Percentiles rank a stretch among this genome's conserved stretches.
These are phyloP conservation scores for Rhodotorula sp. DNA, from an alignment of 1,284 basidiomycete species.

Conservation along the genomic window DNA sequence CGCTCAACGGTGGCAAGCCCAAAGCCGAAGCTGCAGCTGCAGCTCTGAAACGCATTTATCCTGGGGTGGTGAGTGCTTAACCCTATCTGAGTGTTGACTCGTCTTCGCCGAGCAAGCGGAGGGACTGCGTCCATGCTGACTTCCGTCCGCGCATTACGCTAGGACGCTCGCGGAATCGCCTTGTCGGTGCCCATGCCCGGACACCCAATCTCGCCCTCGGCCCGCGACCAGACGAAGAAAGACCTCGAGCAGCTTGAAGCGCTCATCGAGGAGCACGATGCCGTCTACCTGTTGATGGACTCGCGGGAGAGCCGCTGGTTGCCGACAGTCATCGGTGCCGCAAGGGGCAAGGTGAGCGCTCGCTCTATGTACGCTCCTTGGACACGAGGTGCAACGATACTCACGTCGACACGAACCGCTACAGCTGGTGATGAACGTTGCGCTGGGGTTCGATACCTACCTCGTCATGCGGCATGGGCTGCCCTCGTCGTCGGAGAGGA, in stretches of 20 bases:
- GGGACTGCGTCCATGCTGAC: neutral
- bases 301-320: constrained; percentile 94
- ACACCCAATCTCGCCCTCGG: constrained; percentile 67
- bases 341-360: constrained; percentile 68
- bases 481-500: constrained; percentile 6
- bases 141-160: neutral
- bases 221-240: constrained; percentile 60
- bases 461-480: constrained; percentile 95
- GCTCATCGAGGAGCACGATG: constrained; percentile 81
- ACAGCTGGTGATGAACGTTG: constrained; percentile 88
- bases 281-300: constrained; percentile 93
- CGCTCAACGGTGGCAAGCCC: constrained; percentile 84
- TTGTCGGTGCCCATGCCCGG: constrained; percentile 96
- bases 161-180: constrained; percentile 74
- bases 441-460: constrained; percentile 93
- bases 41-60: constrained; percentile 82
- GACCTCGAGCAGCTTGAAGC: constrained; percentile 71
- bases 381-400: neutral
- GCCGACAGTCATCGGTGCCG: constrained; percentile 80
- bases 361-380: too few species aligned
- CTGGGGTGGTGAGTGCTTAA: constrained; percentile 69
- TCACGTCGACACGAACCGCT: neutral
- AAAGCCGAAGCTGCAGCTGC: constrained; percentile 91
- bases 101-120: neutral
- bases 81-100: neutral